These are phyloP conservation scores for Aspergillus leporis DNA, from an alignment of 495 filamentous ascomycete species.

Conservation along the genomic window DNA sequence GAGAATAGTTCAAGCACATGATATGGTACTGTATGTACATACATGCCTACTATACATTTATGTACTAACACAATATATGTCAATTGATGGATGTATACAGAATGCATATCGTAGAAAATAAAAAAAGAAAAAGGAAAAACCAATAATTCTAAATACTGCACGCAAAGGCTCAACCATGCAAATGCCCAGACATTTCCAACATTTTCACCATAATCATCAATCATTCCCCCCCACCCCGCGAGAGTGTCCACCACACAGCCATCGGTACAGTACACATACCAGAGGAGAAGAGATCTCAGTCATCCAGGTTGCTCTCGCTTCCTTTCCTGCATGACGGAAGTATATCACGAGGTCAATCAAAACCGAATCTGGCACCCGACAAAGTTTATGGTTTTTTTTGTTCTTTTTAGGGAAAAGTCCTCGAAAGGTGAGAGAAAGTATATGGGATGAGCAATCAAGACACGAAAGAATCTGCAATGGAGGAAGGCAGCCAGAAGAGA, in stretches of 20 bases:
- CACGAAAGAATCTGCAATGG: neutral
- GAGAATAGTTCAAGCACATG: no score
- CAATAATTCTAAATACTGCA: neutral
- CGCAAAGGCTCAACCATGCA: neutral
- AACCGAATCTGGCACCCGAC: neutral
- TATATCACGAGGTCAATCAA: neutral
- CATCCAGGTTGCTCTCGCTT: neutral
- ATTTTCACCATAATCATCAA: neutral
- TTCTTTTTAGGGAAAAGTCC: constrained; percentile 4
- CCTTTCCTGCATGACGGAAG: neutral
- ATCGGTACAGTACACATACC: neutral
- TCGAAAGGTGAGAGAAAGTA: constrained; percentile 4
- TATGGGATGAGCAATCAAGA: neutral
- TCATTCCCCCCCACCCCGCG: neutral
- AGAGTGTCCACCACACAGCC: neutral
- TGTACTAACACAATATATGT: no score
- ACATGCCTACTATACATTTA: no score
- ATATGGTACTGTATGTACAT: no score
- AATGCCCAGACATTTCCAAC: neutral
- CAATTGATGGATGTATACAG: neutral
- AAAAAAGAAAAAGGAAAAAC: neutral
- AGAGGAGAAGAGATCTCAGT: neutral
- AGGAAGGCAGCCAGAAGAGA: constrained; percentile 1
- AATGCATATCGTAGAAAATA: neutral
- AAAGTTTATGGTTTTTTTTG: neutral